Conservation (phyloP, 345 rosid species). For the Rhodamnia argentea region DNA sequence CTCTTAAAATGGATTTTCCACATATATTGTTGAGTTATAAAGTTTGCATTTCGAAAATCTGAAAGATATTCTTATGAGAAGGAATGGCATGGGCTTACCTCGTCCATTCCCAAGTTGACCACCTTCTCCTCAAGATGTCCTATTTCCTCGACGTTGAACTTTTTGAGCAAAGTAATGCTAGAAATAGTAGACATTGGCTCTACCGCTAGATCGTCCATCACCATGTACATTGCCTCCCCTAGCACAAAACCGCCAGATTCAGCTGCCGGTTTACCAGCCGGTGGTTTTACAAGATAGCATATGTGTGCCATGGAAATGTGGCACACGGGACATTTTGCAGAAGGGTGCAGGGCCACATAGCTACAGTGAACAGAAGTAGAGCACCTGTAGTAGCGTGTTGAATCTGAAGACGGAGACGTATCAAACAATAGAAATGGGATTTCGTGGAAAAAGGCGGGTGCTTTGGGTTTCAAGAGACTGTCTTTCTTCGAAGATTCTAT, state of each 20-base stretch:
- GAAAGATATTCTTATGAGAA: no score
- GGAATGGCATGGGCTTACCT: constrained; percentile 1
- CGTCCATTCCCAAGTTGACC: constrained; percentile 1
- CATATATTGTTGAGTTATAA: no score
- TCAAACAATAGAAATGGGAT: not conserved
- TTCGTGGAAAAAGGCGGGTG: not conserved
- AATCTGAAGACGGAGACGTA: no score
- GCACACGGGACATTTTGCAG: not conserved
- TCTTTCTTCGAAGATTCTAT: not conserved
- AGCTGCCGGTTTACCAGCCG: not conserved
- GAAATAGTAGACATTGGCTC: constrained; percentile 18
- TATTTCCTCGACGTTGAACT: constrained; percentile 7
- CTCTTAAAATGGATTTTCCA: not conserved
- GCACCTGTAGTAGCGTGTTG: not conserved
- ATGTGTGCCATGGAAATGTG: no score
- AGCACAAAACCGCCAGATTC: constrained; percentile 11
- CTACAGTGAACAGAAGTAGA: no score
- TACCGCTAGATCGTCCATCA: constrained; percentile 19
- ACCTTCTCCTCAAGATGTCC: constrained; percentile 6
- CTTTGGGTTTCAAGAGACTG: not conserved
- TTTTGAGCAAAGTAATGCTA: constrained; percentile 2
- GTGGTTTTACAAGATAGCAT: no score
- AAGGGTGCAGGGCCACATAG: not conserved
- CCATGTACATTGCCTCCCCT: constrained; percentile 16
- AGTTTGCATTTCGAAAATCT: no score